A percentile compares a stretch with the other conserved stretches of the same genome.
Evolutionary conservation across 2,329 filamentous ascomycete genomes (phyloP).

Genomic region (Calonectria hongkongensis): DNA sequence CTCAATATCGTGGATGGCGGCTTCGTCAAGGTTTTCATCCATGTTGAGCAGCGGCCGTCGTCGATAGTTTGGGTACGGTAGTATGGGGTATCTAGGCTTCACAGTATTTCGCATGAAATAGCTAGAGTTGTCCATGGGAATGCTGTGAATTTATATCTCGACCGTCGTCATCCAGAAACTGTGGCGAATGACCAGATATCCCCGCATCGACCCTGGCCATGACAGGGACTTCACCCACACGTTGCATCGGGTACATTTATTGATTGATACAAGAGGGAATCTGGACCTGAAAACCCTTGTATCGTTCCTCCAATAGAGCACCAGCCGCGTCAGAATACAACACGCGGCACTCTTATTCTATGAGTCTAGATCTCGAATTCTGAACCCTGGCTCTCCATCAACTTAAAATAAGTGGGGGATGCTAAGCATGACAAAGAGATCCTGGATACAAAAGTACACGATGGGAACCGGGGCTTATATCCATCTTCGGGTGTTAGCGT

Average conservation of each 20-base stretch:
- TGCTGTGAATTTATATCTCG: slow-evolving; percentile 8
- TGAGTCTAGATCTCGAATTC: background rate
- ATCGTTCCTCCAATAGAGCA: background rate
- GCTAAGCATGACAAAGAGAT: slow-evolving; percentile 5
- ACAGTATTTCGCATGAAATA: too few relatives aligned
- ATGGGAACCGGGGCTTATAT: background rate
- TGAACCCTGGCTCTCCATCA: background rate
- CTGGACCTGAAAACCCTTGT: background rate
- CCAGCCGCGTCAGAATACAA: background rate
- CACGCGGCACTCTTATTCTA: background rate
- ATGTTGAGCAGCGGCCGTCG: background rate
- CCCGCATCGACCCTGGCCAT: background rate
- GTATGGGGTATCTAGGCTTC: background rate
- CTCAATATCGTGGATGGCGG: slow-evolving; percentile 36
- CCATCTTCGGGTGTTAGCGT: slow-evolving; percentile 6
- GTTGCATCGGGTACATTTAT: background rate
- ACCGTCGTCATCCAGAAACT: too few relatives aligned
- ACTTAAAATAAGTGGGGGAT: slow-evolving; percentile 5
- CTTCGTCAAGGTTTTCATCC: slow-evolving; percentile 36
- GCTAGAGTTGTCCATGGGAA: background rate
- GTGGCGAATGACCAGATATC: background rate
- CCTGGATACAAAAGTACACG: background rate
- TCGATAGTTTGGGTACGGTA: too few relatives aligned
- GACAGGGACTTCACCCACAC: background rate
- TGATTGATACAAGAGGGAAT: background rate